Evolutionary conservation across 306 rosid species (phyloP).

Genomic region (Casuarina glauca): DNA sequence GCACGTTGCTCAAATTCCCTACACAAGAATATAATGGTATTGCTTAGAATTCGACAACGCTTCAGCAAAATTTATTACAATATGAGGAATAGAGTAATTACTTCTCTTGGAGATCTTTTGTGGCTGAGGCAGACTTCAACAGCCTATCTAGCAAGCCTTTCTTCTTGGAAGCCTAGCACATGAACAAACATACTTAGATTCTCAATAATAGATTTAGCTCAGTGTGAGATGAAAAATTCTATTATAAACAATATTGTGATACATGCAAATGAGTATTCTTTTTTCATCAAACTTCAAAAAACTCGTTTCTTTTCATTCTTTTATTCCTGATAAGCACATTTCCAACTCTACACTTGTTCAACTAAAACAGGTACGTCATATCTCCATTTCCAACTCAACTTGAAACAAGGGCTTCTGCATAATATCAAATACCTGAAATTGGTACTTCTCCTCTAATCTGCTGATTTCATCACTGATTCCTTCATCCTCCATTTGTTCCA

Average conservation of each 20-base stretch:
- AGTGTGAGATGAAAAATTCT: neutral
- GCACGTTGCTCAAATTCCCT: constrained; percentile 87
- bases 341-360: neutral
- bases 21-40: constrained; percentile 26
- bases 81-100: constrained; percentile 39
- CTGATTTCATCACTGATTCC: constrained; percentile 68
- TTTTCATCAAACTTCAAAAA: neutral
- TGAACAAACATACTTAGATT: constrained; percentile 30
- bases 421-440: constrained; percentile 58
- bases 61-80: constrained; percentile 22
- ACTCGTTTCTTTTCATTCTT: neutral
- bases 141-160: constrained; percentile 60
- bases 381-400: neutral
- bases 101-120: constrained; percentile 75
- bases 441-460: constrained; percentile 65
- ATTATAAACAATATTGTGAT: neutral
- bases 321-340: neutral
- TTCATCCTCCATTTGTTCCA: constrained; percentile 64
- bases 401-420: constrained; percentile 18
- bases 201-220: constrained; percentile 17
- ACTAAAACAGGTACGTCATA: neutral
- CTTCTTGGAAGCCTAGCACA: constrained; percentile 65
- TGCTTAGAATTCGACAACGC: constrained; percentile 24
- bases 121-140: constrained; percentile 52
- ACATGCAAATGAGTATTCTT: neutral